A percentile compares a stretch with the other conserved stretches of the same genome.
These are phyloP conservation scores for Clavariopsis aquatica DNA, from an alignment of 495 filamentous ascomycete genomes.

Conservation along the genomic window DNA sequence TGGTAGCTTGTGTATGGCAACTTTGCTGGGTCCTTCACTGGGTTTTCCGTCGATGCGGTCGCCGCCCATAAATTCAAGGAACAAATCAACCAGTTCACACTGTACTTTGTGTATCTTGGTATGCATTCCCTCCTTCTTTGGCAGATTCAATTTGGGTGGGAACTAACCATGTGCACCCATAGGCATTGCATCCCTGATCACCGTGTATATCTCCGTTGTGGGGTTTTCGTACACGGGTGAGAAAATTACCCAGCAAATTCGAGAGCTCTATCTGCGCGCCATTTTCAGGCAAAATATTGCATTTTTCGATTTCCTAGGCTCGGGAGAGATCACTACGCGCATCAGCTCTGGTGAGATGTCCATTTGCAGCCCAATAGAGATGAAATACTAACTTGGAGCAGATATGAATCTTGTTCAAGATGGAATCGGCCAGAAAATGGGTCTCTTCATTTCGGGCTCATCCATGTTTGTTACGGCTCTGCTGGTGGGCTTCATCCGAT, in stretches of 20 bases:
- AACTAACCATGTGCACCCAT: background rate
- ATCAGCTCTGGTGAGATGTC: constrained; percentile 64
- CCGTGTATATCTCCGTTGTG: constrained; percentile 77
- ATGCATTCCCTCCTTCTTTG: background rate
- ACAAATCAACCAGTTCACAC: constrained; percentile 48
- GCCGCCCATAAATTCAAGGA: constrained; percentile 20
- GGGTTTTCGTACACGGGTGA: constrained; percentile 95
- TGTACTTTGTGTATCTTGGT: constrained; percentile 89
- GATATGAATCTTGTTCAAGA: constrained; percentile 64
- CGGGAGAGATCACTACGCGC: constrained; percentile 88
- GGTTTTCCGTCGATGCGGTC: constrained; percentile 17
- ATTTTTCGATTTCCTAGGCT: constrained; percentile 88
- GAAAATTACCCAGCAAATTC: constrained; percentile 80
- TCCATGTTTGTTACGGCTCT: constrained; percentile 44
- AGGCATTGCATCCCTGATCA: constrained; percentile 76
- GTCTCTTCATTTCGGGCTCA: constrained; percentile 37
- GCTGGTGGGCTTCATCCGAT: constrained; percentile 41
- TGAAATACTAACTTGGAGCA: background rate
- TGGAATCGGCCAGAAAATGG: constrained; percentile 48
- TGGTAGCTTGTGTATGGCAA: constrained; percentile 31
- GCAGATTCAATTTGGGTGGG: background rate
- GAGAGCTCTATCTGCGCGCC: constrained; percentile 77
- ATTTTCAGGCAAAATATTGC: constrained; percentile 89
- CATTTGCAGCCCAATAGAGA: constrained; percentile 11
- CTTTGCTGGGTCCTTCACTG: constrained; percentile 31